A percentile compares a stretch with the other conserved stretches of the same genome.
Conservation (phyloP, 1,139 yeast genomes). For the Taphrina pruni region DNA sequence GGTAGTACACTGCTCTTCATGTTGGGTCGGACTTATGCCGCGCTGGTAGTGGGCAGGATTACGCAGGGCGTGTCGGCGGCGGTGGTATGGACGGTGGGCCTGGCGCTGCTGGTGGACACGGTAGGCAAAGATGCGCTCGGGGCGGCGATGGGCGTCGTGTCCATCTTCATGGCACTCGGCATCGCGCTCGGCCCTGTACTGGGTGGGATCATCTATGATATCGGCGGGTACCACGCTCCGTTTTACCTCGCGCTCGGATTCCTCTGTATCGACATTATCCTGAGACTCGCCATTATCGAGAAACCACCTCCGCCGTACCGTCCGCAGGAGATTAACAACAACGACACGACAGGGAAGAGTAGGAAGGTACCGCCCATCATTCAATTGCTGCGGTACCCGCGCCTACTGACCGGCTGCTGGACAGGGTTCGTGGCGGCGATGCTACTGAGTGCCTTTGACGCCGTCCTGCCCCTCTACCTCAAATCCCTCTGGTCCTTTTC, state of each 20-base stretch:
- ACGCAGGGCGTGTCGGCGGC: constrained; percentile 53
- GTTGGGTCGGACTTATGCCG: constrained; percentile 48
- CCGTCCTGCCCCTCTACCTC: constrained; percentile 52
- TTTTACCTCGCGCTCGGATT: constrained; percentile 51
- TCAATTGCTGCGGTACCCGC: constrained; percentile 35
- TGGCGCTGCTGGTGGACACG: constrained; percentile 53
- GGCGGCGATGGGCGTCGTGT: constrained; percentile 47
- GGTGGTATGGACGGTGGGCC: constrained; percentile 54
- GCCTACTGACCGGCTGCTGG: constrained; percentile 49
- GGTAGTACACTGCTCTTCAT: constrained; percentile 51
- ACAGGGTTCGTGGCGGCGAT: constrained; percentile 50
- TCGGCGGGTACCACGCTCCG: constrained; percentile 52
- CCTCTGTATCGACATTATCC: constrained; percentile 50
- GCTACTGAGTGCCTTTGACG: constrained; percentile 51
- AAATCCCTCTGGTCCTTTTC: constrained; percentile 50
- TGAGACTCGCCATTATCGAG: constrained; percentile 52
- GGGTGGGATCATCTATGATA: constrained; percentile 53
- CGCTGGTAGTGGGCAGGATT: constrained; percentile 51
- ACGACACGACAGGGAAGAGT: neutral
- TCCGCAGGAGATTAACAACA: neutral
- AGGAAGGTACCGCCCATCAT: constrained; percentile 16
- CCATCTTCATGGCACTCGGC: constrained; percentile 50
- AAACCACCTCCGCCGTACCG: constrained; percentile 25
- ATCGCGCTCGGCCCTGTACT: constrained; percentile 52
- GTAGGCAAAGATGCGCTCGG: constrained; percentile 48